Conservation (phyloP, 2,329 filamentous ascomycete species). For the Erysiphe pulchra region DNA sequence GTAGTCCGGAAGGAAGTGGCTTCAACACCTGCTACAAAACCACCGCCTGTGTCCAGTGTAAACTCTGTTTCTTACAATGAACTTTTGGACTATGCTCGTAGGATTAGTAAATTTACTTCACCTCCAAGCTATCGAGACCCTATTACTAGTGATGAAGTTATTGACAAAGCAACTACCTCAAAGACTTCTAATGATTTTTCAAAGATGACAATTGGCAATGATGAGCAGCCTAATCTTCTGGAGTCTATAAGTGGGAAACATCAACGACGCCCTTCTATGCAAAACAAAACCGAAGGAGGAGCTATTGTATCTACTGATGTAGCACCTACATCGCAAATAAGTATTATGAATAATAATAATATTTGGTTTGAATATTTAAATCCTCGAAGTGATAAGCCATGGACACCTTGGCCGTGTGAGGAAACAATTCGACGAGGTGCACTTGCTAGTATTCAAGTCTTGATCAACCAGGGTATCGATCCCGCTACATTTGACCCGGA, state of each 20-base stretch:
- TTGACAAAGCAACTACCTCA: constrained; percentile 3
- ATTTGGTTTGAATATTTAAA: constrained; percentile 19
- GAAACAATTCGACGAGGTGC: constrained; percentile 43
- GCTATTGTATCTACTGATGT: constrained; percentile 2
- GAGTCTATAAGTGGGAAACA: constrained; percentile 10
- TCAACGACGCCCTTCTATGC: constrained; percentile 4
- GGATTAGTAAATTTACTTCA: constrained; percentile 57
- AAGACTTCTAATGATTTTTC: constrained; percentile 2
- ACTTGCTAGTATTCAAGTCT: constrained; percentile 34
- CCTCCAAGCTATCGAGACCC: constrained; percentile 18
- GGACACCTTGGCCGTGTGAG: constrained; percentile 54
- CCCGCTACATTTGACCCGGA: constrained; percentile 32
- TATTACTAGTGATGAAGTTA: constrained; percentile 1
- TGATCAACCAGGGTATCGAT: constrained; percentile 35
- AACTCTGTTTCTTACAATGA: constrained; percentile 41
- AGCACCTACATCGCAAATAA: constrained; percentile 3
- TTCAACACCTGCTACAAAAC: constrained; percentile 30
- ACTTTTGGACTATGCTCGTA: constrained; percentile 50
- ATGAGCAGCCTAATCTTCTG: too few relatives aligned
- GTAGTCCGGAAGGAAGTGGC: constrained; percentile 48
- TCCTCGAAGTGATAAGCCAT: constrained; percentile 28
- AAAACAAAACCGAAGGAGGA: constrained; percentile 6
- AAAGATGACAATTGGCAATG: too few relatives aligned
- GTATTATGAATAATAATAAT: constrained; percentile 4
- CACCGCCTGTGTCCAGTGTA: constrained; percentile 18